Evolutionary conservation across 2,329 filamentous ascomycete species (phyloP), one percentile per base, ranked within the genome.

Genomic region (Colletotrichum sp.): DNA sequence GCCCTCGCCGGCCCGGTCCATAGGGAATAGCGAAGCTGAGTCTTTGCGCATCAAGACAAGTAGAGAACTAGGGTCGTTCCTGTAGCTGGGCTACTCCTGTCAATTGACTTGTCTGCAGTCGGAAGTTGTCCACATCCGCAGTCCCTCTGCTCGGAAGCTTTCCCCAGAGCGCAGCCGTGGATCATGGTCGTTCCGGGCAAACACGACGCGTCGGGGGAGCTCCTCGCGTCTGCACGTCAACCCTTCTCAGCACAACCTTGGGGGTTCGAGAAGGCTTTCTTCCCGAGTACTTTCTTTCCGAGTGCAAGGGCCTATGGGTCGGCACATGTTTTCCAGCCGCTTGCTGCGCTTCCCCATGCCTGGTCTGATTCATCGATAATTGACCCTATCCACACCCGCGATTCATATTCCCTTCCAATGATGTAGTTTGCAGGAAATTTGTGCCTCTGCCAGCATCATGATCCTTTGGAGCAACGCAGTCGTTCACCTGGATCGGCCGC

Each of bases 1-100:
- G 71, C 65, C 65, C 64, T 74, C 64, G 61, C 57, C 74, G 71
- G 74, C 58, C 66, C 74, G 71, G 60, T 76, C 60, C 71, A 74
- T 75, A 38, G 36, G 55, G 16, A 63, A 26, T 30, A 63, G 67
- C 52, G 66, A 68, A 68, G 34, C 32, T 68, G 66, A 60, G 66
- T 43, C 32, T 38, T 68, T 57, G 38, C 57, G 57, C 15, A 43
- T 70, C 18, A 26, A 61, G 18, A 28, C 32, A 48, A 63, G 67
- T 21, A 16, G 10, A 26, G 52, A 43, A 36, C 66, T 28, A 68
- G 32, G 52, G 30, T 30, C 21, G 24, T 38, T 26, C 12, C 30
- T 24, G 24, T 60, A 32, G 18, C 32, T 28, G n/a, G 52, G 52
- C 66, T 21, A 32, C 52, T 68, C 30, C 32, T 68, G 52, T 30